Evolutionary conservation across 1,284 basidiomycete genomes (phyloP).

Genomic region (Apiotrichum akiyoshidainum): DNA sequence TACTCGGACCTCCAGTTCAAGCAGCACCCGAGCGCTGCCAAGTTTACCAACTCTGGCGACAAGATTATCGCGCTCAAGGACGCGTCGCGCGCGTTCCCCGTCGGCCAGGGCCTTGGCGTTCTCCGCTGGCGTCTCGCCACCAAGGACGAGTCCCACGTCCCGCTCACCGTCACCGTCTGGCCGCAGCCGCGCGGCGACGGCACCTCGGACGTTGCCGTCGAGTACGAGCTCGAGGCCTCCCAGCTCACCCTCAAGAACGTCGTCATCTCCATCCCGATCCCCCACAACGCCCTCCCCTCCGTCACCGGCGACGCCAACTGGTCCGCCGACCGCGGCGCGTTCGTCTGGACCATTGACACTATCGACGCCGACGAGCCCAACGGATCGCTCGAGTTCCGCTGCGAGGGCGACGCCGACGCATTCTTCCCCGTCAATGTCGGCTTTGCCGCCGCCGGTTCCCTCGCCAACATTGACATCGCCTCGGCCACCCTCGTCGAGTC

Average conservation of each 20-base stretch:
- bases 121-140: conserved; percentile 89
- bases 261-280: conserved; percentile 85
- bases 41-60: conserved; percentile 60
- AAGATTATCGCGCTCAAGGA: conserved; percentile 83
- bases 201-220: conserved; percentile 87
- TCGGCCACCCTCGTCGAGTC: conserved; percentile 60
- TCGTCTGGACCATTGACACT: conserved; percentile 73
- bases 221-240: conserved; percentile 91
- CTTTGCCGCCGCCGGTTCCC: conserved; percentile 74
- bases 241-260: conserved; percentile 76
- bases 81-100: conserved; percentile 74
- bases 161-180: conserved; percentile 96
- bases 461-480: conserved; percentile 65
- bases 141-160: conserved; percentile 87
- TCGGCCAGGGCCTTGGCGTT: conserved; percentile 78
- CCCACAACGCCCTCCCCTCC: conserved; percentile 79
- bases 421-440: conserved; percentile 91
- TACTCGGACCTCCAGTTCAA: conserved; percentile 83
- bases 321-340: conserved; percentile 74
- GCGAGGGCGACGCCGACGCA: conserved; percentile 71
- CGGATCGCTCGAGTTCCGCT: conserved; percentile 84
- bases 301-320: conserved; percentile 73
- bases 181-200: conserved; percentile 86
- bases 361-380: conserved; percentile 57
- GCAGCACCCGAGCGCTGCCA: conserved; percentile 92